Percentiles rank a stretch among this genome's conserved stretches.
Evolutionary conservation across 2,329 filamentous ascomycete genomes (phyloP).

Genomic region (Thelonectria discophora): DNA sequence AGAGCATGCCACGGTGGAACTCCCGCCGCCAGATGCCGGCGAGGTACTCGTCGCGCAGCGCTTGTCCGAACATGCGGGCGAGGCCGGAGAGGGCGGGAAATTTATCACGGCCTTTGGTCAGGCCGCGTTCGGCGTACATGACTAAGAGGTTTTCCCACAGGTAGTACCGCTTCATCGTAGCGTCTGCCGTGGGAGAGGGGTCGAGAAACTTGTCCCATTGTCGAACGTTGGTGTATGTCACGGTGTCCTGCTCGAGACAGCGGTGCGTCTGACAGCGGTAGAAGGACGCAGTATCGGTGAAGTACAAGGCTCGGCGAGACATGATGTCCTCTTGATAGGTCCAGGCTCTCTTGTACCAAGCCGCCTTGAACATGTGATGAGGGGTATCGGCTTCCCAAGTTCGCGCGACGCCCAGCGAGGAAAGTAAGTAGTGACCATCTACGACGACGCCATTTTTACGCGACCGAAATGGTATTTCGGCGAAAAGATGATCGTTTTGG

Average conservation of each 20-base stretch:
- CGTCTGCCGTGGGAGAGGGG: neutral
- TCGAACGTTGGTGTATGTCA: neutral
- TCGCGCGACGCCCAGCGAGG: neutral
- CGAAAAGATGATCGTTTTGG: neutral
- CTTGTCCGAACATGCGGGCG: neutral
- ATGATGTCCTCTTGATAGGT: constrained; percentile 9
- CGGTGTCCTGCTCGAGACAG: constrained; percentile 6
- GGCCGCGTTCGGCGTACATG: neutral
- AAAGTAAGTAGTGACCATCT: neutral
- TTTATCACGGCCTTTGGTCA: neutral
- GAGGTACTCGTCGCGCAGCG: constrained; percentile 3
- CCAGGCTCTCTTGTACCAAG: constrained; percentile 3
- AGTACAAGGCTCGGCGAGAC: constrained; percentile 6
- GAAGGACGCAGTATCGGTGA: neutral
- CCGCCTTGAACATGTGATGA: neutral
- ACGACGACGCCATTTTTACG: neutral
- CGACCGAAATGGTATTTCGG: neutral
- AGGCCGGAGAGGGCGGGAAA: constrained; percentile 1
- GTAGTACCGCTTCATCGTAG: neutral
- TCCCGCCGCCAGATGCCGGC: neutral
- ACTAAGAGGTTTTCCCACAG: constrained; percentile 7
- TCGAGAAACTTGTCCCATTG: constrained; percentile 1
- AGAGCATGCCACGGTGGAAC: constrained; percentile 3
- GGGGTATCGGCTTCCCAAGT: constrained; percentile 4
- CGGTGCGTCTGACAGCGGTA: constrained; percentile 6